phyloP scores from a whole-genome alignment of 192 early-diverging fungal genomes.

The Spizellomyces sp. region DNA sequence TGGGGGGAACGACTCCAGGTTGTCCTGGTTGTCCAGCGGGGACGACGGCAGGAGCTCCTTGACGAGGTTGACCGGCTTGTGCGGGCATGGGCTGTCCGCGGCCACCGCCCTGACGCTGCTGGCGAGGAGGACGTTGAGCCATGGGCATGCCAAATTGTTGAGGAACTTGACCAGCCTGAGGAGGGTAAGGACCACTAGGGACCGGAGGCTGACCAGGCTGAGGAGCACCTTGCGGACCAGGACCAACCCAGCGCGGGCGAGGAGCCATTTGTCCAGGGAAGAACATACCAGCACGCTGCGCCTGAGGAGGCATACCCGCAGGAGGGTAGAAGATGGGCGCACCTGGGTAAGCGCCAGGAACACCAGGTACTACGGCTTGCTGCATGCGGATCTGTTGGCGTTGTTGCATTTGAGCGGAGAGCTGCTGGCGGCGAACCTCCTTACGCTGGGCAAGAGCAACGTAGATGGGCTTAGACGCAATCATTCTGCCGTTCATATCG shows the following conservation, averaged over 20 bases:
- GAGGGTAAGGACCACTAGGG: constrained; percentile 30
- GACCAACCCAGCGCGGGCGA: constrained; percentile 44
- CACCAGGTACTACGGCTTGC: constrained; percentile 56
- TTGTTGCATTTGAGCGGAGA: constrained; percentile 94
- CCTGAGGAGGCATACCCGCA: constrained; percentile 41
- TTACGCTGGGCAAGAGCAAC: constrained; percentile 98
- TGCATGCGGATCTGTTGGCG: constrained; percentile 82
- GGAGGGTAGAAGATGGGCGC: constrained; percentile 64
- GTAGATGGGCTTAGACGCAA: constrained; percentile 95
- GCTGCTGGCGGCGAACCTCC: constrained; percentile 93
- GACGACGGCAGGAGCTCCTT: constrained; percentile 17
- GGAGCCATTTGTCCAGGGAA: constrained; percentile 43
- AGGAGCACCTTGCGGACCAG: constrained; percentile 41
- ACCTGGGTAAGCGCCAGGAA: constrained; percentile 59
- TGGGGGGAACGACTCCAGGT: constrained; percentile 37
- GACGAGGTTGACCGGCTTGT: constrained; percentile 40
- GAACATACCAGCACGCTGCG: constrained; percentile 35
- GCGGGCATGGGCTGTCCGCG: constrained; percentile 49
- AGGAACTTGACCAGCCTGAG: constrained; percentile 32
- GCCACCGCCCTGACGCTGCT: constrained; percentile 19
- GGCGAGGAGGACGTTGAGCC: constrained; percentile 40
- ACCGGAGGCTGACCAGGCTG: constrained; percentile 32
- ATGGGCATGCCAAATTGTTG: constrained; percentile 36
- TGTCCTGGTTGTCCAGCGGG: constrained; percentile 19
- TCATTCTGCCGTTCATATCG: constrained; percentile 98